Conservation (phyloP, 208 protist species). For the Willaertia magna region DNA sequence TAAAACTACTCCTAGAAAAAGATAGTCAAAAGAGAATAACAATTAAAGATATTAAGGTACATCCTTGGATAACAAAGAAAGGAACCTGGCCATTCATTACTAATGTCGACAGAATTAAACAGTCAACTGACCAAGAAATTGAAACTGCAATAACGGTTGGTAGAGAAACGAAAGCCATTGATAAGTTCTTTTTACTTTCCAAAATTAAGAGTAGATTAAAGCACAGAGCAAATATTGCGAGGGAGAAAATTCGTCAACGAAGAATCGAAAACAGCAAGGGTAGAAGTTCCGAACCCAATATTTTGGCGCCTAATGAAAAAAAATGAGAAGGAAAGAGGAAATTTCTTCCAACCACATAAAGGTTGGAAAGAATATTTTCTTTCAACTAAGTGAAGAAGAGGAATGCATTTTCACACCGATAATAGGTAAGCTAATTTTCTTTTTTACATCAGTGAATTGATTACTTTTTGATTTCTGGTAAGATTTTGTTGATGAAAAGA, state of each 20-base stretch:
- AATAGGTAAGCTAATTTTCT: too few relatives aligned
- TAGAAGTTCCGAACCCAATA: too few relatives aligned
- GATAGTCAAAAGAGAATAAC: slow-evolving; percentile 33
- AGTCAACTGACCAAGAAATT: background rate
- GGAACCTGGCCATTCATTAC: background rate
- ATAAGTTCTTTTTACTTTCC: background rate
- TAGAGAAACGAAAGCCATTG: background rate
- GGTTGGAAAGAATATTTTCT: background rate
- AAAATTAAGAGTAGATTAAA: background rate
- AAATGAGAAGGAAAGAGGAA: too few relatives aligned
- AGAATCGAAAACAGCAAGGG: too few relatives aligned
- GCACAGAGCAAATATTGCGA: background rate
- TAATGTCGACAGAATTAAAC: too few relatives aligned
- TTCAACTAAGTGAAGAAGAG: too few relatives aligned
- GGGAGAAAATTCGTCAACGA: background rate
- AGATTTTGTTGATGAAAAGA: too few relatives aligned
- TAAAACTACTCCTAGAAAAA: slow-evolving; percentile 44
- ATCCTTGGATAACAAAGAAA: slow-evolving; percentile 5
- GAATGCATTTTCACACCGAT: too few relatives aligned
- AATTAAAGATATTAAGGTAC: slow-evolving; percentile 14
- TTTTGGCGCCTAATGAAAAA: too few relatives aligned
- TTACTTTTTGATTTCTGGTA: too few relatives aligned
- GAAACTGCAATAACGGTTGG: background rate
- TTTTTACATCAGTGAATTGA: too few relatives aligned
- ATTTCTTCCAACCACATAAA: background rate